A percentile compares a stretch with the other conserved stretches of the same genome.
These are phyloP conservation scores for Auricularia cornea DNA, from an alignment of 768 basidiomycete species.

Conservation along the genomic window DNA sequence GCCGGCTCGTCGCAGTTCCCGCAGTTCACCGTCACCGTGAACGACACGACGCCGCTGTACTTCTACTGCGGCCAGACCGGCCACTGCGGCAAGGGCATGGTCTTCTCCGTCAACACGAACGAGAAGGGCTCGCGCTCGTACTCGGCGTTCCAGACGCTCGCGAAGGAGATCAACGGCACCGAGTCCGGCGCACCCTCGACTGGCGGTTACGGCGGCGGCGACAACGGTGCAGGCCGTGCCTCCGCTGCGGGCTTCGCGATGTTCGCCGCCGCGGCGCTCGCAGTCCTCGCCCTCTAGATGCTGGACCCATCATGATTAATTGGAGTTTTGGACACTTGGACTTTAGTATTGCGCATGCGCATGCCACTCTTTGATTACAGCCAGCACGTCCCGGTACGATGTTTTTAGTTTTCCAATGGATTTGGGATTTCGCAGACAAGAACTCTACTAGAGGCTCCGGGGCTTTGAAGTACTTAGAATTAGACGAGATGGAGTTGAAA, in stretches of 20 bases:
- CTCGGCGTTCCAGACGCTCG: constrained; percentile 47
- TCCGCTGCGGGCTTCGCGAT: constrained; percentile 8
- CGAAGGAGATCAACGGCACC: constrained; percentile 40
- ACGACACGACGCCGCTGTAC: constrained; percentile 39
- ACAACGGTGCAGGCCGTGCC: not conserved
- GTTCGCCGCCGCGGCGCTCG: constrained; percentile 9
- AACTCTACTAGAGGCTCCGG: too few species aligned
- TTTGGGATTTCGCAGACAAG: not conserved
- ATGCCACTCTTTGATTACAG: not conserved
- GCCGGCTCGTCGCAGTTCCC: constrained; percentile 33
- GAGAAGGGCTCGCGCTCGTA: constrained; percentile 43
- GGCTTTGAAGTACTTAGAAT: too few species aligned
- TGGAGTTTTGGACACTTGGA: not conserved
- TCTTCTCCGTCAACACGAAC: constrained; percentile 49
- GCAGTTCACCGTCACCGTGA: constrained; percentile 48
- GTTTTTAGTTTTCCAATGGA: not conserved
- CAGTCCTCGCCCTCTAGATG: constrained; percentile 15
- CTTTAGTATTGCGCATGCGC: not conserved
- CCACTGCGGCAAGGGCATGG: constrained; percentile 54
- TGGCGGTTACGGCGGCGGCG: not conserved
- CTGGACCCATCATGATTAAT: not conserved
- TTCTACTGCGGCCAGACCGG: constrained; percentile 38
- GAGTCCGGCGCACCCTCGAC: constrained; percentile 25
- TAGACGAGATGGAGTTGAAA: too few species aligned
- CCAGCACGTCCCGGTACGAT: not conserved